These are phyloP conservation scores for Monosporascus cannonballus DNA, from an alignment of 2,329 filamentous ascomycete species.

Conservation along the genomic window DNA sequence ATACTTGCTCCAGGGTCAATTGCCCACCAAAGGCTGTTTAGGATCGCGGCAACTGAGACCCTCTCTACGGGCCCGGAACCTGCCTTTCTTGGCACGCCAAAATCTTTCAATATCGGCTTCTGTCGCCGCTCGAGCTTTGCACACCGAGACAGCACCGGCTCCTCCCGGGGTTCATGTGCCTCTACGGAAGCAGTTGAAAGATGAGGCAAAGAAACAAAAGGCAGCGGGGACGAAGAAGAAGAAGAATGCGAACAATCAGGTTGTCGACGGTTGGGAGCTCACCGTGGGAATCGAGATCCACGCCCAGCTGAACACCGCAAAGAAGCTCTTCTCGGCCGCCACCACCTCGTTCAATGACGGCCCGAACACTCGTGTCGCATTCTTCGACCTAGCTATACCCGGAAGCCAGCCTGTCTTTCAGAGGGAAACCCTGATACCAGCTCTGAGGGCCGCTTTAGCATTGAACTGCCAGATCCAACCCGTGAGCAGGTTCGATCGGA, in stretches of 20 bases:
- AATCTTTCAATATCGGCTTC: constrained; percentile 1
- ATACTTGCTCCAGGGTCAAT: constrained; percentile 42
- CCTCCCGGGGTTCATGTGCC: constrained; percentile 34
- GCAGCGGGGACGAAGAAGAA: constrained; percentile 37
- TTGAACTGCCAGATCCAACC: constrained; percentile 73
- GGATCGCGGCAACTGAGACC: constrained; percentile 6
- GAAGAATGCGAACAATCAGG: constrained; percentile 41
- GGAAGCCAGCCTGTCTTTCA: constrained; percentile 87
- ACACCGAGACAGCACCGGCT: constrained; percentile 23
- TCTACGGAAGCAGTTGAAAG: constrained; percentile 67
- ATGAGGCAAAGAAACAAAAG: constrained; percentile 51
- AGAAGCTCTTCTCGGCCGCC: constrained; percentile 82
- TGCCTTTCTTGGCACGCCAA: not conserved
- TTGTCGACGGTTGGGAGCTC: constrained; percentile 73
- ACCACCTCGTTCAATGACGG: constrained; percentile 58
- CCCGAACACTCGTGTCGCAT: constrained; percentile 81
- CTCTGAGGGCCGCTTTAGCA: constrained; percentile 81
- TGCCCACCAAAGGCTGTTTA: constrained; percentile 38
- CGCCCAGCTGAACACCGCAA: constrained; percentile 82
- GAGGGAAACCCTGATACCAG: constrained; percentile 74
- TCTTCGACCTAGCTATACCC: constrained; percentile 85
- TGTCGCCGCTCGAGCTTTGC: constrained; percentile 21
- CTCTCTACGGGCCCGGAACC: not conserved
- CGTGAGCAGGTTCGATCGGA: constrained; percentile 83
- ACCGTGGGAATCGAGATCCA: constrained; percentile 97